Evolutionary conservation across 495 filamentous ascomycete genomes (phyloP), one percentile per base, ranked within the genome.

Genomic region (Chaetomidium leptoderma): DNA sequence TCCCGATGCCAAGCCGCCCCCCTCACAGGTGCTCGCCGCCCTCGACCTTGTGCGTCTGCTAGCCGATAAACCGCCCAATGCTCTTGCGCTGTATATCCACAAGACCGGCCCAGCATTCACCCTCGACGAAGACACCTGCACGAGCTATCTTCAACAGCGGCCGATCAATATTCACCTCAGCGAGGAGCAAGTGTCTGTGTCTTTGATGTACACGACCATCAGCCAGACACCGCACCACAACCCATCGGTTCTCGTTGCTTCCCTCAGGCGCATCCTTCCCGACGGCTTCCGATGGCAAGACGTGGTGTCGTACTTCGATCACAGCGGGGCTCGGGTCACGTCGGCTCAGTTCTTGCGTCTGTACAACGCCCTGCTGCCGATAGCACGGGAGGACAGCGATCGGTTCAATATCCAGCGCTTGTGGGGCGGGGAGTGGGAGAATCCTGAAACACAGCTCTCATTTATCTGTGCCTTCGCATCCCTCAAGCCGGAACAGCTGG

Each of bases 401-500:
- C 57, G 58, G 19, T 72, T 83, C 66, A 85, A 95, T 70, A 83
- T 96, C 44, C 87, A 95, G 69, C 81, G 78, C 36, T 79, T 99
- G 24, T 97, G 92, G 93, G 90, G 91, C 57, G 92, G 91, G 33
- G 79, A 84, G 44, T 97, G 95, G 93, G 82, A 88, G 46, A 79
- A 95, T 52, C 81, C 84, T 19, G 83, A 91, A 44, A 89, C 95
- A 0, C 95, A 97, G 57, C 80, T 97, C 51, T 93, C 89, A 14
- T 95, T 99, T 66, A 76, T 97, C 37, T 86, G 84, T 56, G 89
- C 91, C 8, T 97, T 89, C 66, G 75, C 89, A 0, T 85, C 84
- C 2, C 74, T 87, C 45, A 76, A 75, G 46, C 80, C 85, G 3
- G 84, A 90, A 10, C 82, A 90, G 49, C 76, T 95, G 11, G 91